Evolutionary conservation across 306 rosid genomes (phyloP).

Genomic region (Benincasa hispida): DNA sequence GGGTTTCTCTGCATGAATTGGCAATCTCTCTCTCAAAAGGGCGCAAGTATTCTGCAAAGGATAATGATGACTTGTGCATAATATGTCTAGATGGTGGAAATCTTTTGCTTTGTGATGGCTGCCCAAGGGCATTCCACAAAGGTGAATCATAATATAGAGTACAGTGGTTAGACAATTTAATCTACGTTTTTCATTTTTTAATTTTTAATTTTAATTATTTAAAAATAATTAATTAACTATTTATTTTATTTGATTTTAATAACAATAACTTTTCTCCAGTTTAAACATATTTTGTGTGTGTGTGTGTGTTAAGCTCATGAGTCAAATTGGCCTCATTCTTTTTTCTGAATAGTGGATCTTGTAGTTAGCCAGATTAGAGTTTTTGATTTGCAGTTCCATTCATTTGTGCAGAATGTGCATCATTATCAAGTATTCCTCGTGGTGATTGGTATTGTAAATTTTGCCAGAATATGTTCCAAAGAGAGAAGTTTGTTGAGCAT

Average conservation of each 20-base stretch:
- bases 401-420: slow-evolving; percentile 70
- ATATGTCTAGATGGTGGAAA: slow-evolving; percentile 95
- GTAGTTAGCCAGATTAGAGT: background rate
- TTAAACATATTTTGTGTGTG: background rate
- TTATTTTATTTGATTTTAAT: too few species aligned
- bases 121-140: slow-evolving; percentile 97
- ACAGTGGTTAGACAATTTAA: background rate
- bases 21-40: slow-evolving; percentile 83
- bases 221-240: too few species aligned
- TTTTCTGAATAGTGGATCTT: background rate
- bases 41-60: slow-evolving; percentile 65
- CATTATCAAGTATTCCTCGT: slow-evolving; percentile 56
- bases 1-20: slow-evolving; percentile 89
- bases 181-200: too few species aligned
- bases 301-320: background rate
- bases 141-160: slow-evolving; percentile 34
- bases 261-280: slow-evolving; percentile 3
- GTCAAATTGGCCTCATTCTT: background rate
- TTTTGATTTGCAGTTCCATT: slow-evolving; percentile 17
- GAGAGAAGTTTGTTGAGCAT: slow-evolving; percentile 50
- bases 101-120: slow-evolving; percentile 91
- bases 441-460: slow-evolving; percentile 88
- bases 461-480: slow-evolving; percentile 64
- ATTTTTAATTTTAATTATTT: too few species aligned
- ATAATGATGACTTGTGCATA: slow-evolving; percentile 82